Evolutionary conservation across 1,284 basidiomycete species (phyloP).

Genomic region (Trametes polyzona): DNA sequence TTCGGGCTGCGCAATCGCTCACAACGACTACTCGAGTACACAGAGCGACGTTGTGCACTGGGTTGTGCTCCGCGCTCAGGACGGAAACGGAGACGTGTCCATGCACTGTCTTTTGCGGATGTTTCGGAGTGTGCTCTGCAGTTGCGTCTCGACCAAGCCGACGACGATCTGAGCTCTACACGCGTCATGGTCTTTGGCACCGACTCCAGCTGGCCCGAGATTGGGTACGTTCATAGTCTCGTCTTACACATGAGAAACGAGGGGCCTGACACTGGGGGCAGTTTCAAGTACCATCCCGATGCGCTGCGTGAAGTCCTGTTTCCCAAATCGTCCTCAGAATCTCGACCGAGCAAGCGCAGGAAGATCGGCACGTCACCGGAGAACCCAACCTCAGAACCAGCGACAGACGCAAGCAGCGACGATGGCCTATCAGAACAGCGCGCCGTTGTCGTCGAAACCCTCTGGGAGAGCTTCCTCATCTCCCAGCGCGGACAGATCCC

Average conservation of each 20-base stretch:
- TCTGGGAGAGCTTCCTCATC: conserved; percentile 37
- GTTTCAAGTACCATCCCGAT: conserved; percentile 63
- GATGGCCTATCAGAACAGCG: conserved; percentile 18
- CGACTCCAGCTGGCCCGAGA: conserved; percentile 25
- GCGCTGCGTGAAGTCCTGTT: conserved; percentile 52
- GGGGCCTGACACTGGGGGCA: conserved; percentile 30
- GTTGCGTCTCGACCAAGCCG: conserved; percentile 16
- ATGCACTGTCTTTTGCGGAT: conserved; percentile 34
- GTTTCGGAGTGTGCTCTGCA: conserved; percentile 20
- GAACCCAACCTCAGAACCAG: conserved; percentile 16
- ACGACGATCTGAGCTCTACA: conserved; percentile 36
- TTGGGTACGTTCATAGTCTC: conserved; percentile 25
- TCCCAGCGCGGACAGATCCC: conserved; percentile 28
- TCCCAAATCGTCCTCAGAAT: conserved; percentile 26
- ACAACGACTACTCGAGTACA: conserved; percentile 69
- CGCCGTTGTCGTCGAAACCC: conserved; percentile 37
- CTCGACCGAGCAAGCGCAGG: conserved; percentile 23
- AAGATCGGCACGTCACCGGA: conserved; percentile 14
- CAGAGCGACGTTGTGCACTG: conserved; percentile 57
- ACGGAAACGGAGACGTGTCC: conserved; percentile 38
- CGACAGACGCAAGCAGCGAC: conserved; percentile 16
- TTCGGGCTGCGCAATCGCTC: conserved; percentile 63
- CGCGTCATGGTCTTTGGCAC: conserved; percentile 38
- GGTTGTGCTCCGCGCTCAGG: conserved; percentile 37
- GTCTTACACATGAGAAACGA: background rate